phyloP scores from a whole-genome alignment of 164 flowering plant species.

The Stephania yunnanensis region DNA sequence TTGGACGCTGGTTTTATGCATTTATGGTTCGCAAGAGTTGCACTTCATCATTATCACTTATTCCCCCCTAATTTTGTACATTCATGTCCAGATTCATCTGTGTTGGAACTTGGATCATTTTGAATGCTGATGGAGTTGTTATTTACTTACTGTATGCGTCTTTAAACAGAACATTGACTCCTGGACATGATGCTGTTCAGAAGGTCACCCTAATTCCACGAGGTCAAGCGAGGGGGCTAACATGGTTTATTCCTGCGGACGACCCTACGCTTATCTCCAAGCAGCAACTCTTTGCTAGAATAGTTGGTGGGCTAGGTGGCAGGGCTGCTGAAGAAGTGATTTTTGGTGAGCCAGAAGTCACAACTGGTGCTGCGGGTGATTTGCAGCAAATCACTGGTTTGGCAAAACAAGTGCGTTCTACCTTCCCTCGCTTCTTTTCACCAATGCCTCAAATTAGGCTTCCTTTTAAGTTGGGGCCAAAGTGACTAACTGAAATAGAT shows the following conservation, averaged over 20 bases:
- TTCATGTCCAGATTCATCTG: neutral
- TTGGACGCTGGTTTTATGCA: neutral
- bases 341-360: slow-evolving; percentile 84
- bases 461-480: too few species aligned
- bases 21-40: neutral
- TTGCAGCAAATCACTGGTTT: slow-evolving; percentile 78
- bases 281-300: slow-evolving; percentile 83
- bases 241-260: slow-evolving; percentile 79
- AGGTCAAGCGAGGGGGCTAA: slow-evolving; percentile 82
- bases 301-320: slow-evolving; percentile 89
- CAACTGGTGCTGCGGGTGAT: slow-evolving; percentile 86
- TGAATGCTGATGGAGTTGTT: neutral
- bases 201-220: slow-evolving; percentile 83
- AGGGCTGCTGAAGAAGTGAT: slow-evolving; percentile 88
- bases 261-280: slow-evolving; percentile 81
- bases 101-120: neutral
- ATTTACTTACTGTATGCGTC: neutral
- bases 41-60: neutral
- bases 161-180: slow-evolving; percentile 68
- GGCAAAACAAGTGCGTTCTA: slow-evolving; percentile 60
- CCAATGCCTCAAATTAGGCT: neutral
- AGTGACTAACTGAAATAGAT: neutral
- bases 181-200: slow-evolving; percentile 89
- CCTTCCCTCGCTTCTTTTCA: neutral
- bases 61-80: neutral